Evolutionary conservation across 106 monocot species (phyloP), one percentile per base, ranked within the genome.

Genomic region (Dendrobium officinale): DNA sequence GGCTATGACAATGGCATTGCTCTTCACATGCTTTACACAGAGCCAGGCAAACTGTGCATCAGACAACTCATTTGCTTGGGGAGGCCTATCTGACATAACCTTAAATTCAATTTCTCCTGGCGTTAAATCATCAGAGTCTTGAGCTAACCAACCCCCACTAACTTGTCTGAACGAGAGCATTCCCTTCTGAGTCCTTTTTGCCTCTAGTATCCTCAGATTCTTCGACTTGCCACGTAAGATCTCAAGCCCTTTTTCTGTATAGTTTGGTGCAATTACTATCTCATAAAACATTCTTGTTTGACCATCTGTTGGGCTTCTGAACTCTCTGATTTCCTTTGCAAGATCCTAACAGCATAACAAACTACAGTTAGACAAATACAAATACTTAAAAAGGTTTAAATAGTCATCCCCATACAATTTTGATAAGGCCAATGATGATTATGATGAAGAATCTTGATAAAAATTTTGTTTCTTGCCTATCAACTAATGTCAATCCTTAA

Each of bases 11-110:
- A 98, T 95, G 79, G 98, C 95, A 67, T 98, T 98, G 75, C 98
- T 98, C 86, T 98, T 98, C 31, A 98, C 98, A 85, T 98, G 98
- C 81, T 98, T 98, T 41, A 91, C 98, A 77, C 98, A 98, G 51
- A 93, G 87, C 94, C 94, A 98, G 1, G 98, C 98, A 80, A 98
- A 98, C 48, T 95, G 82, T 41, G 98, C 91, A 87, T 98, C 98
- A 78, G 67, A 68, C 40, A 95, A 80, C 79, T 88, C 89, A 49
- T 70, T 75, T 67, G 86, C 87, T 77, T 82, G 37, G 33, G 92
- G 92, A 79, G 42, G 24, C 75, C 78, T 94, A 77, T 92, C 87
- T 1, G 95, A 88, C 72, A 81, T 86, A 43, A 84, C 82, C 29
- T 81, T 87, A 59, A 98, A 98, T 61, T 84, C 84, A 81, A 95